Evolutionary conservation across 2,329 filamentous ascomycete genomes (phyloP).

Genomic region (Apiospora koreana): DNA sequence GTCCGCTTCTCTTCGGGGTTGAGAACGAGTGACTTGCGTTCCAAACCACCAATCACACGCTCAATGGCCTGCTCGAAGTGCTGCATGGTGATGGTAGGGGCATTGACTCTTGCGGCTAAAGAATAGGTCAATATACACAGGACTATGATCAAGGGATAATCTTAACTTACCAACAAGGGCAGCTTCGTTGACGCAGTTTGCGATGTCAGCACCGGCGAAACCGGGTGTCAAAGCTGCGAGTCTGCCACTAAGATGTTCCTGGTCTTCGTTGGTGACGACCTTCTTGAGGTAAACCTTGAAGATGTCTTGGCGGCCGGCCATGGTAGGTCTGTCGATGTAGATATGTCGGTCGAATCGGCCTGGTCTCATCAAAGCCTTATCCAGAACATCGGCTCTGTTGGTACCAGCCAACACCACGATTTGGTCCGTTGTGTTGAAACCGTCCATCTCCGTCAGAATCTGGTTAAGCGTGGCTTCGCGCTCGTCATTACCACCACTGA

Average conservation of each 20-base stretch:
- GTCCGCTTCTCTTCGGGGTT: constrained; percentile 92
- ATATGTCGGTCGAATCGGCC: constrained; percentile 98
- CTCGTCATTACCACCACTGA: constrained; percentile 93
- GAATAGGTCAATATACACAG: constrained; percentile 39
- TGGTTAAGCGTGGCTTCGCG: constrained; percentile 96
- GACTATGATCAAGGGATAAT: background rate
- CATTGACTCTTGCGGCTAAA: constrained; percentile 79
- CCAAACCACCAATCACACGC: constrained; percentile 91
- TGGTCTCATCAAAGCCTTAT: constrained; percentile 94
- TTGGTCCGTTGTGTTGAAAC: constrained; percentile 95
- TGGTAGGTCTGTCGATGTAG: constrained; percentile 89
- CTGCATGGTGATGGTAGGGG: constrained; percentile 77
- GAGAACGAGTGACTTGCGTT: constrained; percentile 95
- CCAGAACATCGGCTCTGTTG: constrained; percentile 90
- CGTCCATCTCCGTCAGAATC: constrained; percentile 98
- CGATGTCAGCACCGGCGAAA: constrained; percentile 96
- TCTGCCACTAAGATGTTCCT: constrained; percentile 84
- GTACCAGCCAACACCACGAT: constrained; percentile 96
- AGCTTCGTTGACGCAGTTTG: constrained; percentile 97
- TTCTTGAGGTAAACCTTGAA: constrained; percentile 93
- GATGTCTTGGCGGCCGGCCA: constrained; percentile 95
- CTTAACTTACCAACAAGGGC: constrained; percentile 82
- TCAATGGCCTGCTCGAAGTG: constrained; percentile 99
- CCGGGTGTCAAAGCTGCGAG: constrained; percentile 91
- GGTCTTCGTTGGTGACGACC: constrained; percentile 89